Percentiles rank a stretch among this genome's conserved stretches.
Evolutionary conservation across 108 stramenopile species (phyloP).

Genomic region (Nannochloropsis salina): DNA sequence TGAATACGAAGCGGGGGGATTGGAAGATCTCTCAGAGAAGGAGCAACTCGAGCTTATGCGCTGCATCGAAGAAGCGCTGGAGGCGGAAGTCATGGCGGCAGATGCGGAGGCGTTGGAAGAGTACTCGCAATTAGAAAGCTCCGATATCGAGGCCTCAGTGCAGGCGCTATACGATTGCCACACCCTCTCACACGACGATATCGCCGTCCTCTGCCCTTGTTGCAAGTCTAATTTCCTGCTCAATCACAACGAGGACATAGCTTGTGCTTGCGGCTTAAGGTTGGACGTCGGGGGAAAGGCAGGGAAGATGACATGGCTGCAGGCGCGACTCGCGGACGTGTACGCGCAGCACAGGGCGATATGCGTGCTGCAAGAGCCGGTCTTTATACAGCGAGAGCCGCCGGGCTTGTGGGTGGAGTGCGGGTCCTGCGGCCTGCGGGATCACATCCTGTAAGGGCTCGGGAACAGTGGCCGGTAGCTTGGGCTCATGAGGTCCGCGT

Average conservation of each 20-base stretch:
- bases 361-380: neutral
- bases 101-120: neutral
- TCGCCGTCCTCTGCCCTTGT: neutral
- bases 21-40: neutral
- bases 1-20: neutral
- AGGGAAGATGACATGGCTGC: neutral
- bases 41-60: neutral
- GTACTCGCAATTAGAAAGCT: neutral
- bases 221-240: conserved; percentile 17
- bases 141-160: neutral
- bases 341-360: neutral
- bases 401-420: neutral
- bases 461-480: neutral
- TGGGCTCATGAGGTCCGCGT: no score
- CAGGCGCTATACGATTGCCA: neutral
- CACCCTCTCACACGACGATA: neutral
- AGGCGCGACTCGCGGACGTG: neutral
- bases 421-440: neutral
- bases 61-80: neutral
- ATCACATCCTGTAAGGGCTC: neutral
- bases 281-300: neutral
- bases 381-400: neutral
- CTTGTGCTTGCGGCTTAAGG: conserved; percentile 8
- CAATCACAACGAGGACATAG: neutral
- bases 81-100: neutral